These are phyloP conservation scores for Heteromeles arbutifolia DNA, from an alignment of 306 rosid genomes.

Conservation along the genomic window DNA sequence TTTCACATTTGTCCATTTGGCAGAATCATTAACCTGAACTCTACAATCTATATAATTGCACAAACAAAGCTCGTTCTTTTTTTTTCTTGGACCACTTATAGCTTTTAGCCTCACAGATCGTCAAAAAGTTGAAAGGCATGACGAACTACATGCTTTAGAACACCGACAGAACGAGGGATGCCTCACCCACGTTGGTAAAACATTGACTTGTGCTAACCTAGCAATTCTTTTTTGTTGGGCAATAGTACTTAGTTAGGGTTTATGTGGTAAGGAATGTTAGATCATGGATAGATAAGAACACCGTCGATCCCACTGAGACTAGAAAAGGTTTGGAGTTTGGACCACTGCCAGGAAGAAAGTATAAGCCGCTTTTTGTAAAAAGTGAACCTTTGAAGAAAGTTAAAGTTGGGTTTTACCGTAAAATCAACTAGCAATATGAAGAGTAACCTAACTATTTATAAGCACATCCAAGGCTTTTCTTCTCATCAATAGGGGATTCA, in stretches of 20 bases:
- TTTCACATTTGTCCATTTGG: neutral
- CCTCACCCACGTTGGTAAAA: constrained; percentile 10
- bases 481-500: no score
- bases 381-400: constrained; percentile 17
- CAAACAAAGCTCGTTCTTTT: neutral
- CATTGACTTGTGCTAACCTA: neutral
- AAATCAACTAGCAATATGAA: no score
- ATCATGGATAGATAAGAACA: neutral
- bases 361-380: constrained; percentile 36
- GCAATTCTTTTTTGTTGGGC: neutral
- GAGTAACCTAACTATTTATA: no score
- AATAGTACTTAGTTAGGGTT: neutral
- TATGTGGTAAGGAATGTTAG: neutral
- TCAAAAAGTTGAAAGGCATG: neutral
- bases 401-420: no score
- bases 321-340: constrained; percentile 19
- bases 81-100: neutral
- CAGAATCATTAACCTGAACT: neutral
- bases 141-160: neutral
- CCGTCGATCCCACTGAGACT: constrained; percentile 11
- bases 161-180: constrained; percentile 2
- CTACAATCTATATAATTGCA: neutral
- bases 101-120: neutral
- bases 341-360: constrained; percentile 27
- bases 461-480: no score